phyloP scores from a whole-genome alignment of 169 alveolate genomes.

The Pseudocohnilembus persalinus region DNA sequence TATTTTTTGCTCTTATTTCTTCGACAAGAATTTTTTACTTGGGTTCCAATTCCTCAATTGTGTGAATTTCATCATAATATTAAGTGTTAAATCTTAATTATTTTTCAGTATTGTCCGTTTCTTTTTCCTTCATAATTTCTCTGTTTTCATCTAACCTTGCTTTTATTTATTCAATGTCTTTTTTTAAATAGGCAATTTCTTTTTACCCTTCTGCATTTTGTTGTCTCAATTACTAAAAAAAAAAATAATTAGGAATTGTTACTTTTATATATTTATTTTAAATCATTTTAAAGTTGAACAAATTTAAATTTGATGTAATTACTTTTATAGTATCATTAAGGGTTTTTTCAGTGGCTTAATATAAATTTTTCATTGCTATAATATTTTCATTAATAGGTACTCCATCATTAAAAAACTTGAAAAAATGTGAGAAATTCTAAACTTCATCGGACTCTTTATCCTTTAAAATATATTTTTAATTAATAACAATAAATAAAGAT shows the following conservation, averaged over 20 bases:
- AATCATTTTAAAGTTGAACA: background rate
- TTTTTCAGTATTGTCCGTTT: background rate
- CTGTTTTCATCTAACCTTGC: constrained; percentile 1
- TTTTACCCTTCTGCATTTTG: constrained; percentile 1
- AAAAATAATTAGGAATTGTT: background rate
- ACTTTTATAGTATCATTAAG: constrained; percentile 5
- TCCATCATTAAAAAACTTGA: constrained; percentile 29
- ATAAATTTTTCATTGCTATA: constrained; percentile 28
- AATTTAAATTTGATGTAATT: background rate
- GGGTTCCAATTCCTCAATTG: constrained; percentile 18
- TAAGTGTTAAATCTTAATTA: constrained; percentile 6
- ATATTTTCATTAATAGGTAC: constrained; percentile 30
- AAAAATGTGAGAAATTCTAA: constrained; percentile 7
- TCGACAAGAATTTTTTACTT: background rate
- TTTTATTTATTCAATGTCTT: constrained; percentile 1
- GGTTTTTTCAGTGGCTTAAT: constrained; percentile 2
- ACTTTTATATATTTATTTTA: too few relatives aligned
- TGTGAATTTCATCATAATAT: constrained; percentile 6
- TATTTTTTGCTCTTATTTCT: constrained; percentile 10
- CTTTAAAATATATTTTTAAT: background rate
- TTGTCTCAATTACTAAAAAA: background rate
- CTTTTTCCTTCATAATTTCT: constrained; percentile 4
- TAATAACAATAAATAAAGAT: too few relatives aligned
- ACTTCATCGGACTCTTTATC: constrained; percentile 26
- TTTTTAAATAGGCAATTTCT: background rate